phyloP scores from a whole-genome alignment of 129 eudicot species.

The Smallanthus sonchifolius region DNA sequence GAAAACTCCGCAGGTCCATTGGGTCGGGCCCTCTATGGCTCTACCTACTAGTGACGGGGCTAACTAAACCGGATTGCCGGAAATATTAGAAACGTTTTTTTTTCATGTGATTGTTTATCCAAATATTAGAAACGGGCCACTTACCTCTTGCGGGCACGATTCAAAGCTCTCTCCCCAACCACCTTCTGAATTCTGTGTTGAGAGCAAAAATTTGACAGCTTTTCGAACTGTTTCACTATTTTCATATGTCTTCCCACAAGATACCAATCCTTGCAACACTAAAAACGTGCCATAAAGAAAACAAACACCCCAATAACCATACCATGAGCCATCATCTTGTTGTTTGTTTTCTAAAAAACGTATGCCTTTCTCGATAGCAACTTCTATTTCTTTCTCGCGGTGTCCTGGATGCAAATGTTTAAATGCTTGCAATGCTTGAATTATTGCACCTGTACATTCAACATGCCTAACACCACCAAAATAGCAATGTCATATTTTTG shows the following conservation, averaged over 20 bases:
- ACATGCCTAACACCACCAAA: slow-evolving; percentile 36
- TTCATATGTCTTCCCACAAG: slow-evolving; percentile 44
- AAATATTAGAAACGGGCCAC: not conserved
- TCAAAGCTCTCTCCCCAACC: slow-evolving; percentile 45
- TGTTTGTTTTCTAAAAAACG: slow-evolving; percentile 23
- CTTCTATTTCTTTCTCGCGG: slow-evolving; percentile 25
- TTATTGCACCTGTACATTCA: slow-evolving; percentile 28
- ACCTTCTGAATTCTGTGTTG: slow-evolving; percentile 53
- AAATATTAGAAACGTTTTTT: too few relatives aligned
- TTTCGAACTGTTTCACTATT: slow-evolving; percentile 43
- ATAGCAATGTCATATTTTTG: not conserved
- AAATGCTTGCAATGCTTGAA: slow-evolving; percentile 21
- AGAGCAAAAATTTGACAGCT: slow-evolving; percentile 43
- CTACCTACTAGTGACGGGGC: too few relatives aligned
- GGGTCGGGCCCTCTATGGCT: too few relatives aligned
- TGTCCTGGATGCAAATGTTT: slow-evolving; percentile 23
- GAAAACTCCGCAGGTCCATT: too few relatives aligned
- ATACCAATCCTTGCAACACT: slow-evolving; percentile 36
- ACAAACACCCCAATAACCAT: slow-evolving; percentile 62
- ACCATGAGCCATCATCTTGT: slow-evolving; percentile 32
- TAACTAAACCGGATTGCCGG: too few relatives aligned
- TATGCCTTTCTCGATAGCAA: slow-evolving; percentile 28
- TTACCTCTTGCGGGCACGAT: slow-evolving; percentile 34
- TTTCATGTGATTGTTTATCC: not conserved
- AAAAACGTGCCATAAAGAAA: slow-evolving; percentile 54